These are phyloP conservation scores for Uronychia setigera DNA, from an alignment of 73 alveolate genomes.

Conservation along the genomic window DNA sequence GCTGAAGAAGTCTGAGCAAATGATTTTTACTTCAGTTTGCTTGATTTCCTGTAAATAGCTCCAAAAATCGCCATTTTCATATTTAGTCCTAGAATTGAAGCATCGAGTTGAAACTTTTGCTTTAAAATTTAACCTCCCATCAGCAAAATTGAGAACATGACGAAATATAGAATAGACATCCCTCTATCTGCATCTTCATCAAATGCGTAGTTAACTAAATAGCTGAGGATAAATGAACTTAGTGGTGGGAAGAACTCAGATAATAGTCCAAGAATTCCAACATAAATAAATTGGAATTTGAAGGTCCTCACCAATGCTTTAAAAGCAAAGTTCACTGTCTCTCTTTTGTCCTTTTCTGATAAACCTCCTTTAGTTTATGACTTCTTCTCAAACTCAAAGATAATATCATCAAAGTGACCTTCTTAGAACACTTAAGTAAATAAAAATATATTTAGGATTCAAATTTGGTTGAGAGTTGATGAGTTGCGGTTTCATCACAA, in stretches of 20 bases:
- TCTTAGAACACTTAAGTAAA: too few species aligned
- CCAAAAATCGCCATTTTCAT: background rate
- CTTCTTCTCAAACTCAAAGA: too few species aligned
- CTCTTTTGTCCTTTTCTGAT: too few species aligned
- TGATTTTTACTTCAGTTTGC: background rate
- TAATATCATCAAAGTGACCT: too few species aligned
- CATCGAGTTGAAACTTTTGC: background rate
- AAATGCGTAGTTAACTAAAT: background rate
- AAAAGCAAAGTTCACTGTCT: too few species aligned
- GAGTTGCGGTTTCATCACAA: too few species aligned
- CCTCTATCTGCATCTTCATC: background rate
- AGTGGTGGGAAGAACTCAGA: background rate
- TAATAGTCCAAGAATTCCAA: background rate
- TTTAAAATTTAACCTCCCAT: background rate
- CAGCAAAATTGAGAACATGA: background rate
- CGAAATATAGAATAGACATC: background rate
- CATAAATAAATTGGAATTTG: too few species aligned
- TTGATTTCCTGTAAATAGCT: background rate
- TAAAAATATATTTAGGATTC: too few species aligned
- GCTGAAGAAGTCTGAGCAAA: background rate
- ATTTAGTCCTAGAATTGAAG: background rate
- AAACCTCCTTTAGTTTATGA: too few species aligned
- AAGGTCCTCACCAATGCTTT: too few species aligned
- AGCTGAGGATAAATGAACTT: background rate
- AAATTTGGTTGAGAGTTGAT: too few species aligned